Percentiles rank a stretch among this genome's conserved stretches.
Conservation (phyloP, 1,284 basidiomycete species). For the Cutaneotrichosporon cutaneum region DNA sequence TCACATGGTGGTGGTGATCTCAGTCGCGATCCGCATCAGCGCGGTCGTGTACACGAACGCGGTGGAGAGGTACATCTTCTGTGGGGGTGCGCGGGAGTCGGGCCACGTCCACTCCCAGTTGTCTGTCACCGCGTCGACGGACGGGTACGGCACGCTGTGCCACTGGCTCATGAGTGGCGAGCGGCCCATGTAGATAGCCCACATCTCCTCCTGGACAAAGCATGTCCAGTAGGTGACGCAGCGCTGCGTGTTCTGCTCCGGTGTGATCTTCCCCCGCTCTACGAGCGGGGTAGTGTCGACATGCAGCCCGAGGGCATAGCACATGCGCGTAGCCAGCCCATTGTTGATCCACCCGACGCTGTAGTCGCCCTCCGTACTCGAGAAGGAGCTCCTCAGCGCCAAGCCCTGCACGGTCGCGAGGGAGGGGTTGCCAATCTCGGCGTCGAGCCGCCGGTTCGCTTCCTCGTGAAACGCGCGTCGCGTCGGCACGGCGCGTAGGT, state of each 20-base stretch:
- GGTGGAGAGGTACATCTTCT: constrained; percentile 14
- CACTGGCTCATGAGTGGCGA: constrained; percentile 28
- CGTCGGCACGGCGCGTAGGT: constrained; percentile 56
- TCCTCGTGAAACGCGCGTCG: constrained; percentile 59
- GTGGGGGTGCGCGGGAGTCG: constrained; percentile 7
- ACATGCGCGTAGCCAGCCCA: constrained; percentile 28
- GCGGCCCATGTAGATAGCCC: constrained; percentile 38
- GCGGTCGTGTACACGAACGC: constrained; percentile 17
- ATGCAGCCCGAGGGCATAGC: constrained; percentile 33
- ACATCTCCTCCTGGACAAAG: constrained; percentile 36
- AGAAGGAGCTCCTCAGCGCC: constrained; percentile 61
- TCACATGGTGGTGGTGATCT: constrained; percentile 16
- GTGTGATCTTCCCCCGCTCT: constrained; percentile 21
- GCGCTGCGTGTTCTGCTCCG: constrained; percentile 26
- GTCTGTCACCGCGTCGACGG: constrained; percentile 29
- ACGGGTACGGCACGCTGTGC: constrained; percentile 26
- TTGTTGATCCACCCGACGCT: constrained; percentile 33
- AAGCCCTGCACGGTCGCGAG: constrained; percentile 63
- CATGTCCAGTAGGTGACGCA: constrained; percentile 34
- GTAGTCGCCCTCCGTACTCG: constrained; percentile 55
- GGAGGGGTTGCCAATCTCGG: constrained; percentile 61
- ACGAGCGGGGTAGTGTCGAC: constrained; percentile 29
- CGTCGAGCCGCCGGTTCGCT: constrained; percentile 61
- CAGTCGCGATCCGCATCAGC: constrained; percentile 16
- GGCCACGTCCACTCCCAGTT: constrained; percentile 29